Percentiles rank a stretch among this genome's conserved stretches.
These are phyloP conservation scores for Tolypocladium tundrense DNA, from an alignment of 2,329 filamentous ascomycete genomes.

Conservation along the genomic window DNA sequence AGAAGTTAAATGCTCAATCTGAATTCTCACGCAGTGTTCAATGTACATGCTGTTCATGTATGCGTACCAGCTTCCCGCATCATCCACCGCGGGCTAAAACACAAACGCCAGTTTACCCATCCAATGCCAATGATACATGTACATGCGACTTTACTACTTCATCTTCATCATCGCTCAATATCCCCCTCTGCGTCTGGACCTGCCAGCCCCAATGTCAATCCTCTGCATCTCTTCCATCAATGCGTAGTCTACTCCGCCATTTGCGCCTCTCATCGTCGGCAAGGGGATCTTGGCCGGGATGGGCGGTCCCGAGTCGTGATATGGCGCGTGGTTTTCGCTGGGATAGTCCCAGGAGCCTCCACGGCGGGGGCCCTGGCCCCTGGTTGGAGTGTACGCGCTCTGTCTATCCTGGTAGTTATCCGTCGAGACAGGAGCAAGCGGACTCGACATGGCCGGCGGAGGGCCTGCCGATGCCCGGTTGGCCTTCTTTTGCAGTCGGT, in stretches of 20 bases:
- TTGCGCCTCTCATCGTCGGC: slow-evolving; percentile 32
- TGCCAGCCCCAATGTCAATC: slow-evolving; percentile 54
- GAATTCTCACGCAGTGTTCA: background rate
- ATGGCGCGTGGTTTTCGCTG: slow-evolving; percentile 40
- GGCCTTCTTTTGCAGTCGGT: slow-evolving; percentile 55
- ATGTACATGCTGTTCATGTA: background rate
- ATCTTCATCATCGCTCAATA: slow-evolving; percentile 18
- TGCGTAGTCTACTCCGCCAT: slow-evolving; percentile 38
- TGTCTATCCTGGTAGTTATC: slow-evolving; percentile 40
- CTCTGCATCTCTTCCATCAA: slow-evolving; percentile 61
- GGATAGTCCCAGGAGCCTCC: slow-evolving; percentile 42
- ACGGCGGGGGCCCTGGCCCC: slow-evolving; percentile 24
- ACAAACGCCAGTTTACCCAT: slow-evolving; percentile 6
- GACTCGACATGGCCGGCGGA: slow-evolving; percentile 30
- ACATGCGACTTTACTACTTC: slow-evolving; percentile 7
- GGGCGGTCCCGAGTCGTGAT: slow-evolving; percentile 37
- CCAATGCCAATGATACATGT: slow-evolving; percentile 3
- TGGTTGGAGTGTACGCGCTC: slow-evolving; percentile 18
- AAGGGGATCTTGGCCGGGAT: slow-evolving; percentile 64
- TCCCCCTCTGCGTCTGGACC: slow-evolving; percentile 40
- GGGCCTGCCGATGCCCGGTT: slow-evolving; percentile 31
- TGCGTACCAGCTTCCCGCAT: background rate
- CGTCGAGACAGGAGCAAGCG: slow-evolving; percentile 41
- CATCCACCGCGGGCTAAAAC: background rate
- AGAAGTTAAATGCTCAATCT: background rate